phyloP scores from a whole-genome alignment of 768 basidiomycete genomes.

The Tylopilus balloui region DNA sequence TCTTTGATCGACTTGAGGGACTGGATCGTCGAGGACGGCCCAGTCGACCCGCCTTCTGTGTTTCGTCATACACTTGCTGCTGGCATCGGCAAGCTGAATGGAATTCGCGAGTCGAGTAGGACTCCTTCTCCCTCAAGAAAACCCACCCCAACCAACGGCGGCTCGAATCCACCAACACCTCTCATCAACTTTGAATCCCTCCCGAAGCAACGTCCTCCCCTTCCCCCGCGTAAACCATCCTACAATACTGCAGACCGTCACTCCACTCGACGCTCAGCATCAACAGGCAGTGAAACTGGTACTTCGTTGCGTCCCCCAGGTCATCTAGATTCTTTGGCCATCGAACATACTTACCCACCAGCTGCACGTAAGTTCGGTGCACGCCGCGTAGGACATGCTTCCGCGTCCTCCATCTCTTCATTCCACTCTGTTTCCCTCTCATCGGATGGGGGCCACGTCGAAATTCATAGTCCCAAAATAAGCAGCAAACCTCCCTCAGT shows the following conservation, averaged over 20 bases:
- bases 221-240: constrained; percentile 66
- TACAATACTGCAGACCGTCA: constrained; percentile 42
- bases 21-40: constrained; percentile 66
- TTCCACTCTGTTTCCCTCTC: constrained; percentile 83
- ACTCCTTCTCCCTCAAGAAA: constrained; percentile 20
- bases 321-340: constrained; percentile 45
- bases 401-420: constrained; percentile 72
- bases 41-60: constrained; percentile 24
- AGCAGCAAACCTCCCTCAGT: constrained; percentile 41
- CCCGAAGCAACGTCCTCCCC: constrained; percentile 47
- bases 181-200: constrained; percentile 58
- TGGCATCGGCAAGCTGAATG: constrained; percentile 15
- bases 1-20: constrained; percentile 70
- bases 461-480: constrained; percentile 8
- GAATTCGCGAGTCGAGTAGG: constrained; percentile 20
- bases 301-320: constrained; percentile 29
- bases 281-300: constrained; percentile 13
- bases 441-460: constrained; percentile 44
- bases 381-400: constrained; percentile 44
- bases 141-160: neutral
- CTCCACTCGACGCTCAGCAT: constrained; percentile 26
- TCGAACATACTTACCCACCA: constrained; percentile 58
- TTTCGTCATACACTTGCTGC: constrained; percentile 7
- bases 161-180: constrained; percentile 30
- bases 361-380: constrained; percentile 34